Evolutionary conservation across 225 moss, liverwort and hornwort genomes (phyloP), one percentile per base, ranked within the genome.

Genomic region (Pseudisothecium myosuroides): DNA sequence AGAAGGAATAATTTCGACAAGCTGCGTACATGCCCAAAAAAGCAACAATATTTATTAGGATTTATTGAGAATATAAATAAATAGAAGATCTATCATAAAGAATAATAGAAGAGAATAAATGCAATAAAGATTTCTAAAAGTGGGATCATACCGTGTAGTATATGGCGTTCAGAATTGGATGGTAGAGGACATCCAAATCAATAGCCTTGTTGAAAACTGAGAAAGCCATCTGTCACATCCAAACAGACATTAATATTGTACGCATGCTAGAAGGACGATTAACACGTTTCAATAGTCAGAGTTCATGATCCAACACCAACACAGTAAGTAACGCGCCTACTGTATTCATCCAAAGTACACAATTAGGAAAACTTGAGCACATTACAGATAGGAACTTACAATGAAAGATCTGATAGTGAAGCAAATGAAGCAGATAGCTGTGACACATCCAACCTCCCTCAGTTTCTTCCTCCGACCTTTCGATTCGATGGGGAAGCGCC

Each of bases 371-470:
- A 27, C 31, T 12, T 76, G 71, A 69, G 59, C 49, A 85, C 49
- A 81, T 77, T 64, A 65, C 56, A 82, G 20, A 15, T 45, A 49
- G 66, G 52, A 87, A 87, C 97, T 96, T 96, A 97, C 99, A 64
- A 99, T 97, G 91, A 97, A 92, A 77, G 99, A 99, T 95, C 99
- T 92, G 84, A 97, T 93, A 5, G 99, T 97, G 93, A 99, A 97
- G 91, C 99, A 99, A 61, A 93, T 95, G 91, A 97, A 99, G 94
- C 99, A 99, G 80, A 99, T 99, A 54, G 97, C 96, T 83, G 97
- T 97, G 54, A 99, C 99, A 69, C 94, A 96, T 85, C 99, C 99
- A 86, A 99, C 99, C 95, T 99, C 99, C 59, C 96, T 93, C 43
- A 99, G 93, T 89, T 99, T 99, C 94, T 96, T 96, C 89, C 96